A percentile compares a stretch with the other conserved stretches of the same genome.
phyloP scores from a whole-genome alignment of 2,329 filamentous ascomycete species.

The Ascochyta fabae region DNA sequence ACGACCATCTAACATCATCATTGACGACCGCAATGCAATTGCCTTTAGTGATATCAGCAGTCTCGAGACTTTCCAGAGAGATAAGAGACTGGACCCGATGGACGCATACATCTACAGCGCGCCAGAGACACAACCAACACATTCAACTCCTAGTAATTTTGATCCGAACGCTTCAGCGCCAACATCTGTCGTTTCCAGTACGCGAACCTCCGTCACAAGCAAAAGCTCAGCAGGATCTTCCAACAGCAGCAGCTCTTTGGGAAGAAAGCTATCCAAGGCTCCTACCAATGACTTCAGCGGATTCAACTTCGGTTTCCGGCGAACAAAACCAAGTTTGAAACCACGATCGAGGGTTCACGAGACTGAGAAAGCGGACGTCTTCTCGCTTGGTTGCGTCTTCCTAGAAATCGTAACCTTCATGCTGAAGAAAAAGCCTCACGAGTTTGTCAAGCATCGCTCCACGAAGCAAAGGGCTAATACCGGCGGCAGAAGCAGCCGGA shows the following conservation, averaged over 20 bases:
- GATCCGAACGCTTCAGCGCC: conserved; percentile 21
- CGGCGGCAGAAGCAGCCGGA: conserved; percentile 60
- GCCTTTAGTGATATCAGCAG: conserved; percentile 68
- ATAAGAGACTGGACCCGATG: conserved; percentile 65
- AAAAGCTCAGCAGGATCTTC: conserved; percentile 47
- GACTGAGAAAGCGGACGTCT: conserved; percentile 67
- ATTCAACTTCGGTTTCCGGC: conserved; percentile 48
- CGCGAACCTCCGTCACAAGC: conserved; percentile 41
- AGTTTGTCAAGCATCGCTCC: conserved; percentile 71
- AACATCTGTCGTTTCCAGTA: conserved; percentile 22
- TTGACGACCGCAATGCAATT: conserved; percentile 69
- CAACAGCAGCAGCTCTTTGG: conserved; percentile 40
- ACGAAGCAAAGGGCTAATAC: conserved; percentile 64
- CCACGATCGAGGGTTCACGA: conserved; percentile 40
- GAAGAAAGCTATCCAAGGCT: conserved; percentile 43
- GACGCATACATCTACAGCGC: conserved; percentile 76
- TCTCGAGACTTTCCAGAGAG: conserved; percentile 58
- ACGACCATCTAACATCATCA: conserved; percentile 72
- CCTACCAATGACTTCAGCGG: conserved; percentile 44
- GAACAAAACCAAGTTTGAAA: conserved; percentile 36
- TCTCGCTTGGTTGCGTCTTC: conserved; percentile 75
- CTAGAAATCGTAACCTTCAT: conserved; percentile 74
- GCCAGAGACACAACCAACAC: conserved; percentile 61
- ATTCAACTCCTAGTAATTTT: conserved; percentile 37
- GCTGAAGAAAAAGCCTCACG: conserved; percentile 69